Evolutionary conservation across 83 land plant species (phyloP).

Genomic region (Larix sibirica): DNA sequence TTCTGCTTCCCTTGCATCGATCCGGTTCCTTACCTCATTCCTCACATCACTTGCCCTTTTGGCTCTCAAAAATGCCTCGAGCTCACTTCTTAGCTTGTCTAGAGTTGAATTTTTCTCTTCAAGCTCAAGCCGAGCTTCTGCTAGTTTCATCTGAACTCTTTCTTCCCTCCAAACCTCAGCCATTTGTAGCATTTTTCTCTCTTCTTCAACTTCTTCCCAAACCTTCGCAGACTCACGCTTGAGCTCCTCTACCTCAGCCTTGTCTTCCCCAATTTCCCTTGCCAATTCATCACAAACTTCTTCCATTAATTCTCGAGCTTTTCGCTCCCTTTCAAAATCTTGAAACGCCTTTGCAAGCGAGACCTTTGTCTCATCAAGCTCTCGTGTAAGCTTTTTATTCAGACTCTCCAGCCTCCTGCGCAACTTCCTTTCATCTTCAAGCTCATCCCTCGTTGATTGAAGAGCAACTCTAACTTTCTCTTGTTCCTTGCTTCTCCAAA

Average conservation of each 20-base stretch:
- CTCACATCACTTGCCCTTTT: constrained; percentile 20
- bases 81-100: constrained; percentile 65
- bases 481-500: constrained; percentile 50
- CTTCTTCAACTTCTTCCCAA: constrained; percentile 72
- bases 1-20: constrained; percentile 22
- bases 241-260: constrained; percentile 66
- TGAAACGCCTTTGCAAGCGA: constrained; percentile 33
- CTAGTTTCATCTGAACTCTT: constrained; percentile 83
- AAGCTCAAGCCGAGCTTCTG: constrained; percentile 72
- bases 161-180: constrained; percentile 82
- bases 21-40: constrained; percentile 5
- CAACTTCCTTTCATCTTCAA: constrained; percentile 51
- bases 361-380: constrained; percentile 43
- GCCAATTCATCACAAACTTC: constrained; percentile 71
- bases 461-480: constrained; percentile 42
- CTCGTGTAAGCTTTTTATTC: constrained; percentile 52
- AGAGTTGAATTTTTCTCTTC: constrained; percentile 78
- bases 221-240: constrained; percentile 59
- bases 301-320: constrained; percentile 65
- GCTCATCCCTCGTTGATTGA: constrained; percentile 38
- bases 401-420: constrained; percentile 55
- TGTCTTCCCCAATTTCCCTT: constrained; percentile 71
- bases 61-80: constrained; percentile 51
- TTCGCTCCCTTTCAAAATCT: constrained; percentile 63
- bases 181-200: constrained; percentile 83